Evolutionary conservation across 2,329 filamentous ascomycete species (phyloP), one percentile per base, ranked within the genome.

Genomic region (Coniosporium uncinatum): DNA sequence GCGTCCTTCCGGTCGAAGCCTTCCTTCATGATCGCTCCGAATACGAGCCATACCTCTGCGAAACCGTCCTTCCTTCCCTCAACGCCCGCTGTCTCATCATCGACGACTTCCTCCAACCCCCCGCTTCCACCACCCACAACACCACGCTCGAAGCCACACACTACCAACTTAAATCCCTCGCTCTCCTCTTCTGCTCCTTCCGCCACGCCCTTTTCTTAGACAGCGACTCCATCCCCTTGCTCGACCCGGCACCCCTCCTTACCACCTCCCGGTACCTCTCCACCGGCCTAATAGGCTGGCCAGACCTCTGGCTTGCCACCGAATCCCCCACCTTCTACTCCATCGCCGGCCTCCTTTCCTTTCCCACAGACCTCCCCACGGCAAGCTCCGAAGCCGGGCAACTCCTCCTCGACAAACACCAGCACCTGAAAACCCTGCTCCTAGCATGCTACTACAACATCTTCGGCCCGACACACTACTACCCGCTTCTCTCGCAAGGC

Each of bases 101-200:
- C 4, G 63, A 63, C 2, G 58, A 63, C n/a, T 63, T 70, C 6
- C 48, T 73, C 4, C 48, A 56, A 14, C 22, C 36, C 17, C 19
- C 22, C 16, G 8, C 13, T 5, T 13, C 11, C 13, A 13, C 29
- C 14, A 16, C 20, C 14, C 16, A 35, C 14, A 27, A 27, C 14
- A 20, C 16, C 8, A 35, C 5, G 5, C 50, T 59, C 6, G 49
- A 59, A 13, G 61, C 73, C 37, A 51, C 56, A 14, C 60, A 63
- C 34, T 74, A 68, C 50, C 70, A 73, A 46, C 62, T 69, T 49
- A 75, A 75, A 47, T 55, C 61, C 2, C 63, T 74, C 24, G 64
- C 69, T 1, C 65, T 74, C 50, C 54, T 74, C 5, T 70, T 73
- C 48, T 71, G 67, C 5, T 67, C 67, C 1, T 75, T 74, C 41